These are phyloP conservation scores for Globisporangium takayamanum DNA, from an alignment of 352 stramenopile genomes.

Conservation along the genomic window DNA sequence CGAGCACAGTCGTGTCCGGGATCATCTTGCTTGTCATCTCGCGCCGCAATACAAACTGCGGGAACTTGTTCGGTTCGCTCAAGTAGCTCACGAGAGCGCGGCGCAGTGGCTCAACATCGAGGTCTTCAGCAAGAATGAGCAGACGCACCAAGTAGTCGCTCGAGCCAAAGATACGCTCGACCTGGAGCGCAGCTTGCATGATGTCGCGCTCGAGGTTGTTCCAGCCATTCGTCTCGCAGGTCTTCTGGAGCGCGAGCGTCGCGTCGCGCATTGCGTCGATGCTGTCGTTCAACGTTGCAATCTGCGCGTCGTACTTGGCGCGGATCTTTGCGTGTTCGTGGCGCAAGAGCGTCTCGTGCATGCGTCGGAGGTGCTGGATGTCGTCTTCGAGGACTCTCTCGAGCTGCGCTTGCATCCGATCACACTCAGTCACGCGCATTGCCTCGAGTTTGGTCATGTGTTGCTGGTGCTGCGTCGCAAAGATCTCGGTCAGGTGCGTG, in stretches of 20 bases:
- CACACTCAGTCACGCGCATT: constrained; percentile 26
- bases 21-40: constrained; percentile 75
- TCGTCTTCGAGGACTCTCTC: constrained; percentile 51
- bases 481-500: constrained; percentile 43
- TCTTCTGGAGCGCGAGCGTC: constrained; percentile 37
- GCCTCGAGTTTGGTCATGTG: constrained; percentile 37
- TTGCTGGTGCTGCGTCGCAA: constrained; percentile 31
- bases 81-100: constrained; percentile 53
- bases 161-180: constrained; percentile 63
- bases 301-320: constrained; percentile 51
- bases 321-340: constrained; percentile 59
- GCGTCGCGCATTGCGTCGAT: constrained; percentile 41
- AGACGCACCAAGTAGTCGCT: constrained; percentile 68
- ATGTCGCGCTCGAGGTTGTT: constrained; percentile 54
- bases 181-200: constrained; percentile 37
- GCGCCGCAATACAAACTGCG: constrained; percentile 57
- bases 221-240: constrained; percentile 44
- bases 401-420: constrained; percentile 36
- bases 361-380: constrained; percentile 51
- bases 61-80: constrained; percentile 32
- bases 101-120: constrained; percentile 51
- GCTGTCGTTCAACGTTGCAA: constrained; percentile 24
- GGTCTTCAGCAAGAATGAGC: constrained; percentile 66
- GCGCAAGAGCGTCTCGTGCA: constrained; percentile 47
- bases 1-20: constrained; percentile 51